phyloP scores from a whole-genome alignment of 2,329 filamentous ascomycete species.

The Beauveria sp. region DNA sequence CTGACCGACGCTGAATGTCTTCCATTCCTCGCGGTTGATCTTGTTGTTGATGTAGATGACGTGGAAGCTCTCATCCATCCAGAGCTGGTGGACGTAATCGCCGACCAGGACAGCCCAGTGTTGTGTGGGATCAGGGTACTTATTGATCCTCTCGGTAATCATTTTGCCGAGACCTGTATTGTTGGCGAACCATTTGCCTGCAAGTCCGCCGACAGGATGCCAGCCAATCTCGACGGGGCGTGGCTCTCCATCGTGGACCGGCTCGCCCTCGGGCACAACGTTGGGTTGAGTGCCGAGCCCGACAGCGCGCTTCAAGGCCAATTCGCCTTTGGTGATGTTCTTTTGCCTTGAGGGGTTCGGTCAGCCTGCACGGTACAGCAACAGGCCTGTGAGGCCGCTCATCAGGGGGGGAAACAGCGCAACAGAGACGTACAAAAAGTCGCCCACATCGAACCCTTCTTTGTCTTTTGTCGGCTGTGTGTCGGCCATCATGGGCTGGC shows the following conservation, averaged over 20 bases:
- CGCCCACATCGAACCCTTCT: constrained; percentile 8
- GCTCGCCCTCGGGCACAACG: constrained; percentile 22
- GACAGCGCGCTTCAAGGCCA: constrained; percentile 28
- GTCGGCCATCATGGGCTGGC: not conserved
- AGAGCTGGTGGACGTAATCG: constrained; percentile 48
- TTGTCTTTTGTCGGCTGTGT: not conserved
- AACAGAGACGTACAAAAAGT: not conserved
- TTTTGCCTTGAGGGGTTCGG: constrained; percentile 17
- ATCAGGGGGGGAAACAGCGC: not conserved
- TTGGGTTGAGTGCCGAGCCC: constrained; percentile 27
- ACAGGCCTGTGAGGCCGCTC: not conserved
- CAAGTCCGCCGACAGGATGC: constrained; percentile 49
- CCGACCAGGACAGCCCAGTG: constrained; percentile 54
- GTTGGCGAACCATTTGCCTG: constrained; percentile 52
- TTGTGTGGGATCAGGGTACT: constrained; percentile 51
- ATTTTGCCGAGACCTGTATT: constrained; percentile 46
- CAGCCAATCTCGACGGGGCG: constrained; percentile 45
- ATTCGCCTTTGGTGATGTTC: constrained; percentile 27
- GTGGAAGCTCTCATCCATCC: constrained; percentile 52
- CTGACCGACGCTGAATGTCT: constrained; percentile 42
- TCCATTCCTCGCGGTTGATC: constrained; percentile 40
- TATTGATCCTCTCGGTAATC: constrained; percentile 47
- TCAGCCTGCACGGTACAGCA: not conserved
- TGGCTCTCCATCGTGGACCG: constrained; percentile 22
- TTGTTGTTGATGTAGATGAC: constrained; percentile 49